These are phyloP conservation scores for Xylaria sp. DNA, from an alignment of 2,329 filamentous ascomycete genomes.

Conservation along the genomic window DNA sequence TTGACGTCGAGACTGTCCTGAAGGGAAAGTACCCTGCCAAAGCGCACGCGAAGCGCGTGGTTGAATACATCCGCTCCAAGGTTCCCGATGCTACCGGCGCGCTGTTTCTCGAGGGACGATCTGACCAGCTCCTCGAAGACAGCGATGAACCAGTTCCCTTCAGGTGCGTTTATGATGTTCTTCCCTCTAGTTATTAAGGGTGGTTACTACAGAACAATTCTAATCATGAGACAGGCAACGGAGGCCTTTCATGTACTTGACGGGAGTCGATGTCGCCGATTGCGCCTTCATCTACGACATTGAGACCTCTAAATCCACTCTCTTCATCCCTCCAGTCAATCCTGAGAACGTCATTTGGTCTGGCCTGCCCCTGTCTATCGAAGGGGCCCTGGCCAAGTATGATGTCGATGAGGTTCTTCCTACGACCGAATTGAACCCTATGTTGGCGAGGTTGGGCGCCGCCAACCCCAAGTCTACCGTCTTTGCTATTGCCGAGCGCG, in stretches of 20 bases:
- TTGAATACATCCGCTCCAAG: constrained; percentile 77
- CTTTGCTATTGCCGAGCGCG: constrained; percentile 82
- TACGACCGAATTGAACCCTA: constrained; percentile 79
- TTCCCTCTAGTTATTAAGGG: not conserved
- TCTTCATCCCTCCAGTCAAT: constrained; percentile 91
- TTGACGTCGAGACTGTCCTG: constrained; percentile 64
- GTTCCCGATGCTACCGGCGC: constrained; percentile 74
- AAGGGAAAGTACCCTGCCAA: constrained; percentile 83
- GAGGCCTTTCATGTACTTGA: constrained; percentile 94
- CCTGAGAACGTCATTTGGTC: constrained; percentile 94
- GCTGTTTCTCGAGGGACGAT: constrained; percentile 88
- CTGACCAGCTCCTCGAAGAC: constrained; percentile 85
- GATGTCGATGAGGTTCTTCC: constrained; percentile 83
- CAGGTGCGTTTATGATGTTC: constrained; percentile 61
- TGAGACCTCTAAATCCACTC: constrained; percentile 74
- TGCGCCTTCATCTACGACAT: constrained; percentile 86
- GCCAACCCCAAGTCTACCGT: constrained; percentile 61
- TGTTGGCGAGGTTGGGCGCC: constrained; percentile 66
- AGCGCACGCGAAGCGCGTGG: constrained; percentile 85
- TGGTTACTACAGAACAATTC: not conserved
- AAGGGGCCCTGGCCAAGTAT: constrained; percentile 80
- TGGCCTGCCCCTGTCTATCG: constrained; percentile 80
- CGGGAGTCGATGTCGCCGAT: constrained; percentile 82
- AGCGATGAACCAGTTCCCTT: constrained; percentile 87
- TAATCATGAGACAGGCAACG: constrained; percentile 72